phyloP scores from a whole-genome alignment of 225 moss, liverwort and hornwort species.

The Bryum argenteum region DNA sequence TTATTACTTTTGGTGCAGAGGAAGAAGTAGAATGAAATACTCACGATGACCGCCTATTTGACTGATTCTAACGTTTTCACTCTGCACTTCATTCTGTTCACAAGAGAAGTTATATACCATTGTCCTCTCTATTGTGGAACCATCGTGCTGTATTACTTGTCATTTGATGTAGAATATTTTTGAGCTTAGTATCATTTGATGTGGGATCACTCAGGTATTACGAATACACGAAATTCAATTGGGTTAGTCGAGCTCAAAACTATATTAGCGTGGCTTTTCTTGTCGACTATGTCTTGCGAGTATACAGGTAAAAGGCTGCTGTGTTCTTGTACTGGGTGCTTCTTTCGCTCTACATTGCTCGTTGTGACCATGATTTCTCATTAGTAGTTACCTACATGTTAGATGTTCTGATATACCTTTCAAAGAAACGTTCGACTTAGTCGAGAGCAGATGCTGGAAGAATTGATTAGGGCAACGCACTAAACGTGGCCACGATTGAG shows the following conservation, averaged over 20 bases:
- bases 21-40: neutral
- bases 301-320: conserved; percentile 68
- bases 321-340: neutral
- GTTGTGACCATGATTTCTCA: conserved; percentile 6
- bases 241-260: conserved; percentile 72
- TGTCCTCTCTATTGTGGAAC: neutral
- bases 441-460: conserved; percentile 23
- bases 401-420: conserved; percentile 10
- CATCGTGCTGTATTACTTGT: neutral
- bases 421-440: neutral
- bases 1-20: neutral
- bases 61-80: neutral
- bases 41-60: neutral
- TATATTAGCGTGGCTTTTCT: conserved; percentile 71
- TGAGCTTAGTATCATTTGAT: neutral
- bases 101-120: neutral
- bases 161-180: conserved; percentile 14
- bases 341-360: conserved; percentile 8
- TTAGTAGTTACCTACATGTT: conserved; percentile 18
- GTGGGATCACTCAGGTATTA: conserved; percentile 56
- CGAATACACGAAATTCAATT: conserved; percentile 45
- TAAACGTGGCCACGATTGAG: conserved; percentile 15
- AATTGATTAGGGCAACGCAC: conserved; percentile 2
- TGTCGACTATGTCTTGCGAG: conserved; percentile 72
- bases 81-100: neutral